A percentile compares a stretch with the other conserved stretches of the same genome.
Conservation (phyloP, 129 eudicot species). For the sunflower (Helianthus annuus) region HanXRQr2.0-SUNRISE NC_035442.2:130116429-130116928, state of each 20-base stretch:
- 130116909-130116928: slow-evolving; percentile 56
- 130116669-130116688: slow-evolving; percentile 23
- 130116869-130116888: slow-evolving; percentile 12
- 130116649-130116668: background rate
- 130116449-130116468: slow-evolving; percentile 44
- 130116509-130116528: slow-evolving; percentile 48
- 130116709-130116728: slow-evolving; percentile 16
- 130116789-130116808: slow-evolving; percentile 34
- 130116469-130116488: slow-evolving; percentile 58
- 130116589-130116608: slow-evolving; percentile 46
- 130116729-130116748: slow-evolving; percentile 35
- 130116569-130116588: slow-evolving; percentile 39
- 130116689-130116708: slow-evolving; percentile 47
- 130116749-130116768: slow-evolving; percentile 20
- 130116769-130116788: slow-evolving; percentile 55
- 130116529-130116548: slow-evolving; percentile 52
- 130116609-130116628: slow-evolving; percentile 45
- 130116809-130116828: slow-evolving; percentile 45
- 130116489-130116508: slow-evolving; percentile 50
- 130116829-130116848: slow-evolving; percentile 11
- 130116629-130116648: slow-evolving; percentile 30
- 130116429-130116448: slow-evolving; percentile 41
- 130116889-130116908: slow-evolving; percentile 11
- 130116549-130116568: slow-evolving; percentile 63
- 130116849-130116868: slow-evolving; percentile 11